Evolutionary conservation across 2,329 filamentous ascomycete species (phyloP).

Genomic region (Sclerotinia spermophila): DNA sequence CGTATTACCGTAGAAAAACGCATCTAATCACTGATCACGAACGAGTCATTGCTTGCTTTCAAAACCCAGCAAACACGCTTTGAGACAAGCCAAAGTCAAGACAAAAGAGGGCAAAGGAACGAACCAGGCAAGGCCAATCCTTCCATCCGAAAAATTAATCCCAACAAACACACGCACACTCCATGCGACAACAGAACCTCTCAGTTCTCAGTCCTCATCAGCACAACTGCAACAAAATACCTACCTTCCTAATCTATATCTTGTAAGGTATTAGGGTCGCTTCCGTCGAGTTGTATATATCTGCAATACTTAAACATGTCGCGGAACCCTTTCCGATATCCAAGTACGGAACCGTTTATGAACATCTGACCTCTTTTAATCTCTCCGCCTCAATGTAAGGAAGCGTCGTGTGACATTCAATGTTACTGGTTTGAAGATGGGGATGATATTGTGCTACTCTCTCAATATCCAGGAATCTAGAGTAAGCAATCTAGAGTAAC

Average conservation of each 20-base stretch:
- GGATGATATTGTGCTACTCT: background rate
- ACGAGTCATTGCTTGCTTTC: background rate
- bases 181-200: conserved; percentile 3
- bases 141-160: conserved; percentile 7
- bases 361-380: conserved; percentile 18
- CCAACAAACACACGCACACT: conserved; percentile 11
- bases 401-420: conserved; percentile 12
- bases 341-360: conserved; percentile 17
- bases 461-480: background rate
- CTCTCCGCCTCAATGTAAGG: conserved; percentile 1
- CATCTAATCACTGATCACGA: conserved; percentile 13
- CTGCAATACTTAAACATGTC: background rate
- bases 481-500: background rate
- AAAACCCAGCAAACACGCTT: background rate
- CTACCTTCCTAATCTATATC: conserved; percentile 14
- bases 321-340: conserved; percentile 15
- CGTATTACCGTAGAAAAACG: background rate
- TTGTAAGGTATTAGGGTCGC: background rate
- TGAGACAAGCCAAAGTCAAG: background rate
- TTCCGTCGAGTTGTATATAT: background rate
- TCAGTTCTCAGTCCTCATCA: conserved; percentile 11
- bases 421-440: background rate
- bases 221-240: conserved; percentile 2
- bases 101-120: background rate
- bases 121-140: conserved; percentile 4